Conservation (phyloP, 2,329 filamentous ascomycete species). For the Trichoderma sp. region DNA sequence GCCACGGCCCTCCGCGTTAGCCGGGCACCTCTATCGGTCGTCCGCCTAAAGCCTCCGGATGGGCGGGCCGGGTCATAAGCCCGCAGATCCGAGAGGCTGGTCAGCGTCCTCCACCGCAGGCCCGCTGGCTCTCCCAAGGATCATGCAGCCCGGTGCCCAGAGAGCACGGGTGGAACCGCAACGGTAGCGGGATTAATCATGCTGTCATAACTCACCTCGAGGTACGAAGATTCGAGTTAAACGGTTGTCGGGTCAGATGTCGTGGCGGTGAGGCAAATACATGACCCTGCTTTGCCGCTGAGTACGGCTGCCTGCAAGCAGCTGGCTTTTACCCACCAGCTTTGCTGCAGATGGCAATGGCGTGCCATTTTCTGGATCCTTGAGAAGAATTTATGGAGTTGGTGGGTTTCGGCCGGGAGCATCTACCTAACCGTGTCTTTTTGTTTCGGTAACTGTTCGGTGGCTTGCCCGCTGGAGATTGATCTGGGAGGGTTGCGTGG, state of each 20-base stretch:
- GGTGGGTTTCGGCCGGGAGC: neutral
- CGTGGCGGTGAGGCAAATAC: constrained; percentile 23
- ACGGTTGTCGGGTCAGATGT: constrained; percentile 35
- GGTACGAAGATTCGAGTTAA: constrained; percentile 37
- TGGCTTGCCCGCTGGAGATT: constrained; percentile 21
- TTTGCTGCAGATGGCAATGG: neutral
- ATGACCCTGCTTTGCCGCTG: neutral
- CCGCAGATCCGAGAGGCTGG: constrained; percentile 18
- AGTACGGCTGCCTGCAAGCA: neutral
- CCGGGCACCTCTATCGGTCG: neutral
- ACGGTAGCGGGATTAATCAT: neutral
- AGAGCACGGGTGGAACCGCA: constrained; percentile 19
- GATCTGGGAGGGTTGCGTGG: neutral
- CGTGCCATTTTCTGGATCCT: neutral
- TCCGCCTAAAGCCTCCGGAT: constrained; percentile 9
- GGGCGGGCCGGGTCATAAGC: constrained; percentile 18
- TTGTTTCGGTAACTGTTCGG: constrained; percentile 36
- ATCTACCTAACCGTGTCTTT: constrained; percentile 21
- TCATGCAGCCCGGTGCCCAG: constrained; percentile 11
- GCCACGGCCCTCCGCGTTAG: constrained; percentile 23
- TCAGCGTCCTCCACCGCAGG: constrained; percentile 4
- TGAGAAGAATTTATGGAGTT: neutral
- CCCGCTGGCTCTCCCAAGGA: constrained; percentile 7
- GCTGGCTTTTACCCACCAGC: neutral
- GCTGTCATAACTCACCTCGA: constrained; percentile 41